Conservation (phyloP, 2,329 filamentous ascomycete genomes). For the Botrytis galanthina region DNA sequence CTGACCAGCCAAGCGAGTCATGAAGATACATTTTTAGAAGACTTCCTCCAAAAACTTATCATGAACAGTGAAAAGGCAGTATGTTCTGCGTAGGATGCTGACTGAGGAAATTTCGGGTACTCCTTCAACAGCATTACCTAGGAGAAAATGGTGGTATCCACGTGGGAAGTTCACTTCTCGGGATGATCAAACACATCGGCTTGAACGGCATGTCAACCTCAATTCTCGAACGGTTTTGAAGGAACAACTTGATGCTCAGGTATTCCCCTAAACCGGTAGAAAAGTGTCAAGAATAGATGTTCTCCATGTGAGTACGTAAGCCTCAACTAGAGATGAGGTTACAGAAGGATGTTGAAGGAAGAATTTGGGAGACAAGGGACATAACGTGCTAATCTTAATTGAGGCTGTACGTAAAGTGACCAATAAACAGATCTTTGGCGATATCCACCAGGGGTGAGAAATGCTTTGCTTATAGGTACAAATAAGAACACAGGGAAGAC, state of each 20-base stretch:
- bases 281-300: slow-evolving; percentile 5
- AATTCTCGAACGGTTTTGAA: neutral
- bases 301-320: neutral
- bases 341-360: slow-evolving; percentile 21
- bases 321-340: slow-evolving; percentile 6
- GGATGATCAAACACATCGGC: slow-evolving; percentile 16
- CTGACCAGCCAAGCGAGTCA: neutral
- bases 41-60: neutral
- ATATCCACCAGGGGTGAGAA: neutral
- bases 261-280: neutral
- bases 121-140: slow-evolving; percentile 1
- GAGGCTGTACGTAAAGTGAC: slow-evolving; percentile 1
- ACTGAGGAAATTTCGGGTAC: slow-evolving; percentile 1
- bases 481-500: neutral
- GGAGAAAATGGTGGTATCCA: neutral
- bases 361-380: neutral
- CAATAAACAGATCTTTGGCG: neutral
- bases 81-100: neutral
- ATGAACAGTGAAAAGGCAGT: neutral
- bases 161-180: slow-evolving; percentile 1
- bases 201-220: slow-evolving; percentile 10
- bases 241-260: neutral
- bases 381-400: slow-evolving; percentile 2
- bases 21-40: slow-evolving; percentile 1
- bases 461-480: neutral